Conservation (phyloP, 306 rosid species). For the Rosa multiflora region DNA sequence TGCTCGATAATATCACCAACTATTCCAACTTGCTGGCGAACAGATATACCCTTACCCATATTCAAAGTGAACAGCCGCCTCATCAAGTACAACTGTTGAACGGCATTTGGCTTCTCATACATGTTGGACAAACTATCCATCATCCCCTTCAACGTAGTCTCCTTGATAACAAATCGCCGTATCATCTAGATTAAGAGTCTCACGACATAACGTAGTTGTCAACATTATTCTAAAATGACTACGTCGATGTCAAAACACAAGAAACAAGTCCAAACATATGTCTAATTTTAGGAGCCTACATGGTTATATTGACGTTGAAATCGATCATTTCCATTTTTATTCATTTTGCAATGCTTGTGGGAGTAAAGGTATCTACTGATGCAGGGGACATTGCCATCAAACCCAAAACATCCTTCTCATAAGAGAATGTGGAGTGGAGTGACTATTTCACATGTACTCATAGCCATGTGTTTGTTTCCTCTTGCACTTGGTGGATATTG, state of each 20-base stretch:
- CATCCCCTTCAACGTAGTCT: no score
- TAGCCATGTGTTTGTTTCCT: constrained; percentile 51
- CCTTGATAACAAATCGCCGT: no score
- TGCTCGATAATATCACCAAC: no score
- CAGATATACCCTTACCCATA: no score
- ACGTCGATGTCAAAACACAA: no score
- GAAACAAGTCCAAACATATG: not conserved
- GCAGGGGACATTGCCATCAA: constrained; percentile 75
- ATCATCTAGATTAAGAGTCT: not conserved
- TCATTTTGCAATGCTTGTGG: not conserved
- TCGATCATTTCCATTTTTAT: not conserved
- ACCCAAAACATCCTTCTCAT: constrained; percentile 29
- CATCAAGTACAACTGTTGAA: no score
- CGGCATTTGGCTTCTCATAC: no score
- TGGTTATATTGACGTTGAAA: not conserved
- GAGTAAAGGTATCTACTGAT: not conserved
- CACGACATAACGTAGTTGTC: not conserved
- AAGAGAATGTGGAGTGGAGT: constrained; percentile 55
- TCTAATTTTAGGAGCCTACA: not conserved
- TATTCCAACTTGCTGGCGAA: no score
- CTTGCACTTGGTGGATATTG: constrained; percentile 63
- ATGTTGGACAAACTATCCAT: no score
- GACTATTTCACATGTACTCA: constrained; percentile 40
- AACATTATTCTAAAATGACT: not conserved
- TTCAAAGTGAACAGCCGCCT: no score